Conservation (phyloP, 2,329 filamentous ascomycete genomes). For the Furcasterigmium sp. region DNA sequence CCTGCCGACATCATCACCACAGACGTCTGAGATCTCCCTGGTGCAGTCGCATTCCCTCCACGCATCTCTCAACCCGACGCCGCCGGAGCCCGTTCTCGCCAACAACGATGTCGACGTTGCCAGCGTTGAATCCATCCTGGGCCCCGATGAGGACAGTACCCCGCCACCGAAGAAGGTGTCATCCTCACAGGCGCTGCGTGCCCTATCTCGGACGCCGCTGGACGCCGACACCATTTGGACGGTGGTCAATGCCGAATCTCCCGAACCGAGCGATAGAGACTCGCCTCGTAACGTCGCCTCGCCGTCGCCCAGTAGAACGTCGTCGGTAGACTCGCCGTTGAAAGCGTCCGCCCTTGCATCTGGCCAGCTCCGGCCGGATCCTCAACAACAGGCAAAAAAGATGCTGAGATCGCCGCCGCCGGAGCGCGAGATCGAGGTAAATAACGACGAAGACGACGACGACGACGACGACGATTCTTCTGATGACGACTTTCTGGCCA, state of each 20-base stretch:
- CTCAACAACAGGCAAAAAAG: background rate
- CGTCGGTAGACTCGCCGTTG: background rate
- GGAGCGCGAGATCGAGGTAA: background rate
- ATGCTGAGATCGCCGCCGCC: conserved; percentile 1
- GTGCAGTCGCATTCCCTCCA: conserved; percentile 16
- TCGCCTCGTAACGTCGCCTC: conserved; percentile 3
- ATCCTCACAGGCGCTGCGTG: conserved; percentile 48
- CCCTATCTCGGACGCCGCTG: conserved; percentile 44
- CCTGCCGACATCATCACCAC: conserved; percentile 53
- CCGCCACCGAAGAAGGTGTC: conserved; percentile 47
- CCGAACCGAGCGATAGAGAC: conserved; percentile 1
- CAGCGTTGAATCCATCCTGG: conserved; percentile 24
- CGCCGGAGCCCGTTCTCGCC: conserved; percentile 16
- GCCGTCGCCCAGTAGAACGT: background rate
- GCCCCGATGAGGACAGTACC: conserved; percentile 31
- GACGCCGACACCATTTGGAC: conserved; percentile 49
- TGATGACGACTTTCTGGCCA: conserved; percentile 34
- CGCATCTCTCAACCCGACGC: conserved; percentile 14
- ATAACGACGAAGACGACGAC: conserved; percentile 11
- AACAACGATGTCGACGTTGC: conserved; percentile 16
- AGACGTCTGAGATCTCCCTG: conserved; percentile 26
- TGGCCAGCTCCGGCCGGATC: too few relatives aligned
- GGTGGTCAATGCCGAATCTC: conserved; percentile 28
- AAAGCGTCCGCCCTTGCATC: background rate
- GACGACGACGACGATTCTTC: conserved; percentile 26